A percentile compares a stretch with the other conserved stretches of the same genome.
Conservation (phyloP, 2,329 filamentous ascomycete species). For the Colletotrichum lentis region DNA sequence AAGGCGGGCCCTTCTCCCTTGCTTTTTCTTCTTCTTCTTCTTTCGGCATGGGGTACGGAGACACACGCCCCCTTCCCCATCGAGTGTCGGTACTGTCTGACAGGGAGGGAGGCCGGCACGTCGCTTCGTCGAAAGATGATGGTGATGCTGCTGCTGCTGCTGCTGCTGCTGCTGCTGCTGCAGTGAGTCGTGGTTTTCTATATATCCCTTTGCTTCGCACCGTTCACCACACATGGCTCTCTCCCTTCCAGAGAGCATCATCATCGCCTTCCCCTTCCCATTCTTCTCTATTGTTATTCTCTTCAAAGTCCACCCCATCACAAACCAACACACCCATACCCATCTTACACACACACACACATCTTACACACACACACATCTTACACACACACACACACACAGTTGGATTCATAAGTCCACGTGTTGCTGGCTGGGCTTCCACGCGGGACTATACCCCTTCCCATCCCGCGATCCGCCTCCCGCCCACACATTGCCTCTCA, state of each 20-base stretch:
- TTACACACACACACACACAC: background rate
- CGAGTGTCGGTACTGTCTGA: slow-evolving; percentile 19
- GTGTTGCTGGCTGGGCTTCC: background rate
- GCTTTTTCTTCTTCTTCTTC: slow-evolving; percentile 15
- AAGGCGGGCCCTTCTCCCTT: slow-evolving; percentile 23
- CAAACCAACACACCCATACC: no score
- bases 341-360: background rate
- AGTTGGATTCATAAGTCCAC: background rate
- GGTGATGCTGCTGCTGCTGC: background rate
- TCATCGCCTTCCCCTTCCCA: background rate
- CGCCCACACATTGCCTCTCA: background rate
- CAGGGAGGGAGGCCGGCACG: slow-evolving; percentile 27
- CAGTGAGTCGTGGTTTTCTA: slow-evolving; percentile 14
- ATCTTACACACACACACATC: background rate
- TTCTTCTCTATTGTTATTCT: slow-evolving; percentile 36
- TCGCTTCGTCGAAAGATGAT: slow-evolving; percentile 6
- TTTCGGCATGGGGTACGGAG: background rate
- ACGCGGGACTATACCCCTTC: background rate
- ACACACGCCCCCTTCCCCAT: background rate
- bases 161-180: background rate
- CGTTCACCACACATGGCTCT: background rate
- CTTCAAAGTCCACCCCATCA: background rate
- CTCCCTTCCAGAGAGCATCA: slow-evolving; percentile 2
- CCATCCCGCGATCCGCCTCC: no score
- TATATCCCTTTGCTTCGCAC: slow-evolving; percentile 27